Evolutionary conservation across 2,329 filamentous ascomycete species (phyloP), one percentile per base, ranked within the genome.

Genomic region (Phialophora verrucosa): DNA sequence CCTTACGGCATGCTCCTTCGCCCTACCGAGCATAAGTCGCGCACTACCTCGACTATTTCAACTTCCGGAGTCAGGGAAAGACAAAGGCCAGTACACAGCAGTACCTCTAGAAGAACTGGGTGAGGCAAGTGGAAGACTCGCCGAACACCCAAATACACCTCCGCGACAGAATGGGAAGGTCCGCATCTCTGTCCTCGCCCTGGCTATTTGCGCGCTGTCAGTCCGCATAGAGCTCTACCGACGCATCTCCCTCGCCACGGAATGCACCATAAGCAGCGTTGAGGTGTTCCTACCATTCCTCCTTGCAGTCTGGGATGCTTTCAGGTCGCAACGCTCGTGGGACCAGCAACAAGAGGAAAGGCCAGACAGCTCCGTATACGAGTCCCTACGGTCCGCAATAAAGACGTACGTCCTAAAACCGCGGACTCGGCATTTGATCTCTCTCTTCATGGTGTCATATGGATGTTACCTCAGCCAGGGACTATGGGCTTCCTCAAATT

Each of bases 231-330:
- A 80, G 60, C 47, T 83, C 4, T 77, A 80, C 64, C 78, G 80
- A 44, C 76, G 76, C 59, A 74, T 81, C 3, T 74, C 80, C 11
- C 69, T 74, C 27, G 77, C 81, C 55, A 75, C 76, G 12, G 79
- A 84, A 74, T 85, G 83, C 71, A 75, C 78, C 11, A 67, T 69
- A 11, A 55, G 54, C 60, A 71, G 59, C 54, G 62, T 70, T 20
- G 72, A 72, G 64, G 67, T 74, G 8, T 71, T 75, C 50, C 73
- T 82, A 47, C 81, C 81, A 3, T 76, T 82, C 49, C 49, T 80
- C 3, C 58, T 83, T 55, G 77, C 78, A 1, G 29, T 80, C 3
- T 81, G 81, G 60, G 80, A 81, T 65, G 79, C 76, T 53, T 75
- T 76, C 71, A 74, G 76, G 66, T 71, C 68, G 25, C 71, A 74